phyloP scores from a whole-genome alignment of 1,139 yeast species.

The Candida tetrigidarum region DNA sequence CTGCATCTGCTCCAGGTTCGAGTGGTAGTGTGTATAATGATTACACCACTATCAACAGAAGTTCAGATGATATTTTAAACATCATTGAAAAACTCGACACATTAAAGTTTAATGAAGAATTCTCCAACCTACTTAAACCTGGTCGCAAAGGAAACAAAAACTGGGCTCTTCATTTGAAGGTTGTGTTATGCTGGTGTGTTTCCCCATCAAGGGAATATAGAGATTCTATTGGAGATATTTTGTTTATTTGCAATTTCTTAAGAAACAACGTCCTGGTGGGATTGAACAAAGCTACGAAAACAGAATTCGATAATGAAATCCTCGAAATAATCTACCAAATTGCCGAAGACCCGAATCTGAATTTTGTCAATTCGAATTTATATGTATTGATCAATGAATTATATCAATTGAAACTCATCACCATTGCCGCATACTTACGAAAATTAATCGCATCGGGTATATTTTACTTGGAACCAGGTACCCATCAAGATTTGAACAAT shows the following conservation, averaged over 20 bases:
- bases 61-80: constrained; percentile 35
- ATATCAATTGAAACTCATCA: constrained; percentile 51
- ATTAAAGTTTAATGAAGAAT: constrained; percentile 32
- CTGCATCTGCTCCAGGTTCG: not conserved
- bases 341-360: constrained; percentile 32
- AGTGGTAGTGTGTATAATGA: constrained; percentile 12
- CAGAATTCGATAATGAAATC: constrained; percentile 52
- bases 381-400: constrained; percentile 60
- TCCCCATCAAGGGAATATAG: constrained; percentile 39
- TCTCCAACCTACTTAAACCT: constrained; percentile 37
- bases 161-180: constrained; percentile 46
- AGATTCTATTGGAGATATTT: constrained; percentile 35
- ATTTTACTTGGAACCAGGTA: constrained; percentile 52
- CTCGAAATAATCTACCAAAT: constrained; percentile 54
- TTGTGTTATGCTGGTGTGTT: constrained; percentile 54
- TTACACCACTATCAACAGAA: constrained; percentile 29
- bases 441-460: constrained; percentile 84
- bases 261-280: constrained; percentile 34
- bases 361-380: constrained; percentile 34
- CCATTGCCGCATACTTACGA: constrained; percentile 72
- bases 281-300: constrained; percentile 29
- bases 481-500: constrained; percentile 21
- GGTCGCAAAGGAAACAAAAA: constrained; percentile 14
- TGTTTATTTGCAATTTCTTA: constrained; percentile 43
- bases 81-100: constrained; percentile 40